phyloP scores from a whole-genome alignment of 1,139 yeast species.

The Suhomyces chickasaworum region DNA sequence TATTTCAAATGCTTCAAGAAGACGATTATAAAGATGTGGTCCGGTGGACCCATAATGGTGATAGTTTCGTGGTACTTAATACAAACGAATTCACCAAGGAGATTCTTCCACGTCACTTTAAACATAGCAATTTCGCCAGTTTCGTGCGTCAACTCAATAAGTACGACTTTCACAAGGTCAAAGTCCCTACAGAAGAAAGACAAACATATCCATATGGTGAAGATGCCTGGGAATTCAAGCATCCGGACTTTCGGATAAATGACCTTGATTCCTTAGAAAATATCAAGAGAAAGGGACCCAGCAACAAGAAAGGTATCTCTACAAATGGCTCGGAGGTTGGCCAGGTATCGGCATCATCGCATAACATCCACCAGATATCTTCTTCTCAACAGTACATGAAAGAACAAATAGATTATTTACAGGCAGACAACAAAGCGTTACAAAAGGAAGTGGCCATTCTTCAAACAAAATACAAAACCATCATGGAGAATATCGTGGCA shows the following conservation, averaged over 20 bases:
- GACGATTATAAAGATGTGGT: constrained; percentile 73
- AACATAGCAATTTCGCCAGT: constrained; percentile 90
- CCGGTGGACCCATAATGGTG: constrained; percentile 81
- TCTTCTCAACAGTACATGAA: constrained; percentile 29
- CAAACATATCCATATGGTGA: constrained; percentile 65
- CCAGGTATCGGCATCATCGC: constrained; percentile 4
- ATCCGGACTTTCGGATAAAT: constrained; percentile 79
- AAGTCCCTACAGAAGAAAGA: constrained; percentile 57
- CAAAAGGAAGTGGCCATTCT: constrained; percentile 47
- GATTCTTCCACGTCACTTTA: constrained; percentile 63
- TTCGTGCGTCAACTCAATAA: constrained; percentile 94
- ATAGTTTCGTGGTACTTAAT: constrained; percentile 84
- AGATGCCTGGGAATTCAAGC: constrained; percentile 92
- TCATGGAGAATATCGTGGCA: constrained; percentile 60
- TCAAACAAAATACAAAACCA: constrained; percentile 61
- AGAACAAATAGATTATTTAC: constrained; percentile 46
- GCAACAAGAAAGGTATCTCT: constrained; percentile 41
- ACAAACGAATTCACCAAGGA: constrained; percentile 58
- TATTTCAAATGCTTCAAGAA: constrained; percentile 83
- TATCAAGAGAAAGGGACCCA: constrained; percentile 79
- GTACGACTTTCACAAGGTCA: constrained; percentile 46
- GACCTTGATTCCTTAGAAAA: constrained; percentile 73
- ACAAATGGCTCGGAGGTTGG: constrained; percentile 10
- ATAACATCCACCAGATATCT: constrained; percentile 14
- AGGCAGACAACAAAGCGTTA: constrained; percentile 43